Conservation (phyloP, 2,329 filamentous ascomycete species). For the Teratosphaeria destructans region DNA sequence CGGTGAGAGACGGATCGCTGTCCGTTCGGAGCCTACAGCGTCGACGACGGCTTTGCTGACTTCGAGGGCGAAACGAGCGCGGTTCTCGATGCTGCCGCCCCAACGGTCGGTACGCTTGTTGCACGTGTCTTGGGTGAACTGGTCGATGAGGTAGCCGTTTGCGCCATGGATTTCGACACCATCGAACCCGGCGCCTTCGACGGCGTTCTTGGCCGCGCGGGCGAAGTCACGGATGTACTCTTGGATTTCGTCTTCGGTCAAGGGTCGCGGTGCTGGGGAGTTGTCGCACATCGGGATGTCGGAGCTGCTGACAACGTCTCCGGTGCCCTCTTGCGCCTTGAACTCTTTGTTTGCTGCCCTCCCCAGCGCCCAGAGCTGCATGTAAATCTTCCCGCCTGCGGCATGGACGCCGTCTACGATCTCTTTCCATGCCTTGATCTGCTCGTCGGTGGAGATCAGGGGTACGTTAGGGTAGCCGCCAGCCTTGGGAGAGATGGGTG, state of each 20-base stretch:
- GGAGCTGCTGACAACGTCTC: constrained; percentile 24
- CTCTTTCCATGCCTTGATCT: constrained; percentile 41
- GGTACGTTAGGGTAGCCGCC: constrained; percentile 16
- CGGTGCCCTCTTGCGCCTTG: constrained; percentile 16
- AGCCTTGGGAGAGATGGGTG: constrained; percentile 23
- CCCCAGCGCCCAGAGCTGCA: constrained; percentile 39
- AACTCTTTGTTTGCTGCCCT: constrained; percentile 31
- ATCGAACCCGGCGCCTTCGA: constrained; percentile 46
- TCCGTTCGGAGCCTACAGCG: constrained; percentile 42
- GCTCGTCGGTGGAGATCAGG: constrained; percentile 26
- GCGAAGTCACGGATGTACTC: constrained; percentile 29
- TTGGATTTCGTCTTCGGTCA: constrained; percentile 27
- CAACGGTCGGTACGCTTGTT: constrained; percentile 45
- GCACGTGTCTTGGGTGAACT: constrained; percentile 51
- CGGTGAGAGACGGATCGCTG: constrained; percentile 39
- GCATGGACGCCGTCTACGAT: constrained; percentile 42
- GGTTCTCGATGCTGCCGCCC: constrained; percentile 40
- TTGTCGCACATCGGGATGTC: constrained; percentile 27
- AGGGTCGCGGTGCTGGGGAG: constrained; percentile 22
- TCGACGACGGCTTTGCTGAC: constrained; percentile 41
- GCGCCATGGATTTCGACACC: constrained; percentile 45
- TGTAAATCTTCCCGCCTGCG: constrained; percentile 40
- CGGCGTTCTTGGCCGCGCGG: constrained; percentile 34
- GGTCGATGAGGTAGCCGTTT: constrained; percentile 48
- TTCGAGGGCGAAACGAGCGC: constrained; percentile 43